Conservation (phyloP, 106 monocot genomes). For the Posidonia australis region DNA sequence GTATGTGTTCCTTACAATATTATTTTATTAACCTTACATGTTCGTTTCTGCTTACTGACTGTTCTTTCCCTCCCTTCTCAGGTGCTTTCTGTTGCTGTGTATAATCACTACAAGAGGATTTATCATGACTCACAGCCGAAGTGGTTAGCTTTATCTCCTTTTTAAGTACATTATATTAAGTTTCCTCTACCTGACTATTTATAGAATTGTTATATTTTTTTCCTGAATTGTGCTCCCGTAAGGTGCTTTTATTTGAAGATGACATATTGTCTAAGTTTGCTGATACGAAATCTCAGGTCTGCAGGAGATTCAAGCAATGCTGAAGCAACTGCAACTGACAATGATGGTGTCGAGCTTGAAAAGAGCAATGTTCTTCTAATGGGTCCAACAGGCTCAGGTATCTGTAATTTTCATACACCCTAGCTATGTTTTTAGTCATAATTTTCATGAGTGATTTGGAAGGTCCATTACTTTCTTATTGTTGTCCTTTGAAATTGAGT, state of each 20-base stretch:
- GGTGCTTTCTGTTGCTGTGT: slow-evolving; percentile 75
- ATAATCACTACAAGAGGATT: slow-evolving; percentile 86
- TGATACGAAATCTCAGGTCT: slow-evolving; percentile 33
- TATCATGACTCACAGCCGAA: slow-evolving; percentile 38
- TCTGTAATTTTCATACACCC: neutral
- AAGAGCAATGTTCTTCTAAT: slow-evolving; percentile 66
- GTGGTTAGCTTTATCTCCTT: slow-evolving; percentile 27
- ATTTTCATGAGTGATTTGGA: neutral
- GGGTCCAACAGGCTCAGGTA: slow-evolving; percentile 73
- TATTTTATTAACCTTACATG: no score
- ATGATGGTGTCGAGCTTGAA: slow-evolving; percentile 67
- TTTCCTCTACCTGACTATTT: neutral
- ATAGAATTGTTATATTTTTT: neutral
- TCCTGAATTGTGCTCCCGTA: neutral
- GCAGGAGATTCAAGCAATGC: slow-evolving; percentile 21
- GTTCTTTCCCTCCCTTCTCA: slow-evolving; percentile 11
- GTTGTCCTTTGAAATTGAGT: no score
- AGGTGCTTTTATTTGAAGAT: no score
- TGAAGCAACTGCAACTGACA: slow-evolving; percentile 18
- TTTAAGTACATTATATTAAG: slow-evolving; percentile 4
- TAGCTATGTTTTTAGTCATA: neutral
- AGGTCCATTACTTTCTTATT: neutral
- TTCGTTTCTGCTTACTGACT: neutral
- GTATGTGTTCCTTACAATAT: no score
- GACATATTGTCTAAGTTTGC: neutral